phyloP scores from a whole-genome alignment of 345 rosid genomes.

The Camelina laxa region DNA sequence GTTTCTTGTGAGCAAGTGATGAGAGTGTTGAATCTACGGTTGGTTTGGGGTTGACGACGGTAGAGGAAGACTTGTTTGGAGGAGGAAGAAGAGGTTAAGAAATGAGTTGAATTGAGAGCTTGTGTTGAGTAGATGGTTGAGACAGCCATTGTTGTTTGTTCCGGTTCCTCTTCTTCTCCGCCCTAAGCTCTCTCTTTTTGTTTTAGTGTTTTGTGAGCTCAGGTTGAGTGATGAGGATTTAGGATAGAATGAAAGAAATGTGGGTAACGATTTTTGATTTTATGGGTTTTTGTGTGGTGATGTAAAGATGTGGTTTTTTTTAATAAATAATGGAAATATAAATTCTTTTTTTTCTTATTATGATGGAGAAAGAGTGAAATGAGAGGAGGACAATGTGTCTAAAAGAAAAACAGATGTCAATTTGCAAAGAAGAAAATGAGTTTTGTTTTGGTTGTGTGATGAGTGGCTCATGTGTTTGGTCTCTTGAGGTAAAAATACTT shows the following conservation, averaged over 20 bases:
- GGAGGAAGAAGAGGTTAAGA: constrained; percentile 61
- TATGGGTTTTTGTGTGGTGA: constrained; percentile 40
- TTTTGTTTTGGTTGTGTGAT: constrained; percentile 27
- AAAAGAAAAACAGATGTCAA: constrained; percentile 57
- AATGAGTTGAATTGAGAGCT: constrained; percentile 68
- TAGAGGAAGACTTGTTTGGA: constrained; percentile 58
- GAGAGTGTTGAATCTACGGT: constrained; percentile 45
- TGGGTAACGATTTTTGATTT: constrained; percentile 35
- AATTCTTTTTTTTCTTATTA: too few relatives aligned
- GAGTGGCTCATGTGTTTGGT: constrained; percentile 45
- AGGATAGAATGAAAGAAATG: constrained; percentile 41
- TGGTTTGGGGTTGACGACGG: constrained; percentile 46
- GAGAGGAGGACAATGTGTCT: constrained; percentile 46
- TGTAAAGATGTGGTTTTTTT: constrained; percentile 33
- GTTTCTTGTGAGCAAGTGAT: constrained; percentile 75
- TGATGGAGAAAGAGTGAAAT: constrained; percentile 42
- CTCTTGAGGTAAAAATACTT: constrained; percentile 1
- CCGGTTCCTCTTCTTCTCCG: constrained; percentile 39
- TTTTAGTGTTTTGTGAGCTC: constrained; percentile 35
- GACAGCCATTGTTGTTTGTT: constrained; percentile 59
- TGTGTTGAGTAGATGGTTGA: constrained; percentile 76
- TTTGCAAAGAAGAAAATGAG: constrained; percentile 39
- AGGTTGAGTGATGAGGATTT: constrained; percentile 45
- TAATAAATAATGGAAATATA: not conserved
- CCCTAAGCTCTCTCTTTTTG: constrained; percentile 40